phyloP scores from a whole-genome alignment of 306 rosid genomes.

The Herpetospermum pedunculosum region DNA sequence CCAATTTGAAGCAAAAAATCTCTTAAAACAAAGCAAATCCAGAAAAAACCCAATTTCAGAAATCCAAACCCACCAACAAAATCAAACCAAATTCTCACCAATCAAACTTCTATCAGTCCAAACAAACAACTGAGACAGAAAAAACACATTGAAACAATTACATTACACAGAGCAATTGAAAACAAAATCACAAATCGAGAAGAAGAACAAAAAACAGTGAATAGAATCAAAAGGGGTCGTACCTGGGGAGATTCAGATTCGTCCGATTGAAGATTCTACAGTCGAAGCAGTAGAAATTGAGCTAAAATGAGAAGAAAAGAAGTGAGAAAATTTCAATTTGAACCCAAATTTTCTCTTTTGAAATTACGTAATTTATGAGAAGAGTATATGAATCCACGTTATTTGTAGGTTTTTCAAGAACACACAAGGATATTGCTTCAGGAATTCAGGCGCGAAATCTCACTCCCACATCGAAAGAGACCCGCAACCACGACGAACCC shows the following conservation, averaged over 20 bases:
- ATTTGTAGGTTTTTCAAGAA: not conserved
- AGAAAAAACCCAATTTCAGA: not conserved
- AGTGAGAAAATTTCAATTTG: not conserved
- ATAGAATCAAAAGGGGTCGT: not conserved
- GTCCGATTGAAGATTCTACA: not conserved
- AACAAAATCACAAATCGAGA: not conserved
- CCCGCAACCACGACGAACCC: not conserved
- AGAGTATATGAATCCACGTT: not conserved
- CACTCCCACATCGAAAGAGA: conserved; percentile 1
- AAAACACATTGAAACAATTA: not conserved
- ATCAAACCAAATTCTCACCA: not conserved
- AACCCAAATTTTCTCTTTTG: not conserved
- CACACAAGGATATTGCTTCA: not conserved
- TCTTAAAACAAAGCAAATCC: no score
- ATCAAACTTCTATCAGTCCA: conserved; percentile 14
- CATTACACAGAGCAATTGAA: not conserved
- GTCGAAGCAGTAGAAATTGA: not conserved
- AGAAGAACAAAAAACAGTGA: not conserved
- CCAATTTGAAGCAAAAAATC: conserved; percentile 5
- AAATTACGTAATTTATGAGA: not conserved
- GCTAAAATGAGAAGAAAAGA: not conserved
- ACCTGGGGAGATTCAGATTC: not conserved
- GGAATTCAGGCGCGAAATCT: not conserved
- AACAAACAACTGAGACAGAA: not conserved
- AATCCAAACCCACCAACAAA: conserved; percentile 8